A percentile compares a stretch with the other conserved stretches of the same genome.
phyloP scores from a whole-genome alignment of 2,329 filamentous ascomycete species.

The Aspergillus tanneri region DNA sequence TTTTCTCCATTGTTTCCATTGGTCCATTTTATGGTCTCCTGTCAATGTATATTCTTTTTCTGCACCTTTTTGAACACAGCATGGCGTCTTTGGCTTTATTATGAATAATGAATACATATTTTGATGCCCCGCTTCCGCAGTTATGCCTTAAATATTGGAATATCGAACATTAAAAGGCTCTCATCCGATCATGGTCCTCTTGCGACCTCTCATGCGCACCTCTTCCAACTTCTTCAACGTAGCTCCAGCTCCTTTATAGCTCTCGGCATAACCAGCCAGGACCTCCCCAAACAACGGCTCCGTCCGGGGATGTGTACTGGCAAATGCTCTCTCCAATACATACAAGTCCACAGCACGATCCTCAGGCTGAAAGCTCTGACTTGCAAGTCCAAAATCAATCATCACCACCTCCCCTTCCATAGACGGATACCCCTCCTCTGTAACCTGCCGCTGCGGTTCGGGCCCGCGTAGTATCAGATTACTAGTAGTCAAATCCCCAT shows the following conservation, averaged over 20 bases:
- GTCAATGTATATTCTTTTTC: conserved; percentile 1
- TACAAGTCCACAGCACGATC: conserved; percentile 95
- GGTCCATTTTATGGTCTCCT: background rate
- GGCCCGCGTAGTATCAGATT: conserved; percentile 75
- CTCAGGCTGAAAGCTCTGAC: conserved; percentile 78
- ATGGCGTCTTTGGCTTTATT: conserved; percentile 21
- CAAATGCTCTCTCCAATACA: conserved; percentile 90
- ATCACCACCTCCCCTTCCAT: conserved; percentile 75
- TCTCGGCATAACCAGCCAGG: conserved; percentile 69
- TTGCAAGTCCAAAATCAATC: conserved; percentile 92
- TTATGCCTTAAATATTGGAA: conserved; percentile 6
- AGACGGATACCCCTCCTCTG: conserved; percentile 23
- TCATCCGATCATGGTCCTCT: conserved; percentile 94
- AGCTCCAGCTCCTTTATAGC: conserved; percentile 70
- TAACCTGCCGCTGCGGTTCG: conserved; percentile 18
- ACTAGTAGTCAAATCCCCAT: conserved; percentile 95
- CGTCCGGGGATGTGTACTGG: conserved; percentile 86
- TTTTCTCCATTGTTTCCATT: conserved; percentile 6
- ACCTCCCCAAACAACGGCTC: conserved; percentile 74
- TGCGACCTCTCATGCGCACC: conserved; percentile 87
- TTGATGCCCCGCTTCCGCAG: background rate
- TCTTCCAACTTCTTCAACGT: conserved; percentile 85
- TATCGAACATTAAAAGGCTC: conserved; percentile 14
- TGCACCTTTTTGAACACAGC: conserved; percentile 16
- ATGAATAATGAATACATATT: conserved; percentile 14